Evolutionary conservation across 2,329 filamentous ascomycete genomes (phyloP), one percentile per base, ranked within the genome.

Genomic region (Westerdykella aurantiaca): DNA sequence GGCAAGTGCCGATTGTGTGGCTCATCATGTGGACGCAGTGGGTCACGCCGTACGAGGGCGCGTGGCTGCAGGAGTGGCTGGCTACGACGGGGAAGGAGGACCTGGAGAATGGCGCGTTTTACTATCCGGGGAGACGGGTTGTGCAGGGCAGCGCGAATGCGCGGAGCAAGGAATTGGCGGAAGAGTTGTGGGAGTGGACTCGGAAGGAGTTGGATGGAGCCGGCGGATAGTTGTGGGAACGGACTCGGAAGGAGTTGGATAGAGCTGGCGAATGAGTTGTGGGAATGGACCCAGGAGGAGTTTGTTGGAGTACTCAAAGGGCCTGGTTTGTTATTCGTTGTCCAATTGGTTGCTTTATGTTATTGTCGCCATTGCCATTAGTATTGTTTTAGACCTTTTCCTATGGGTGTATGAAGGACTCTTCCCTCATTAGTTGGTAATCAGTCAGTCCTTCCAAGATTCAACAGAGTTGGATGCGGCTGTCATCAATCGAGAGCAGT

Each of bases 31-130:
- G 25, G 25, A 29, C 25, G 25, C 25, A 29, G 11, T 29, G 25
- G 25, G 7, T 29, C 25, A 29, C 25, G 7, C 25, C 25, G 25
- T 29, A 29, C 10, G 25, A 29, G 25, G 71, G 71, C 6, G 63
- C 68, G 6, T 49, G 66, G 56, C 72, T 67, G 43, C 64, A 69
- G 51, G 67, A 71, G 10, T 74, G 71, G 70, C 66, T 64, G n/a
- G 67, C 66, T 5, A 67, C 63, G 0, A 57, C 47, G 38, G 41
- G 39, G 2, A 67, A 56, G 50, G 53, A 57, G 11, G 52, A 63
- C 13, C 46, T 75, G 16, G 53, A 50, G 41, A 71, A 62, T 46
- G 72, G 73, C 0, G 62, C 48, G 31, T 76, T 69, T 48, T 76
- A 74, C 50, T 50, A 44, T 18, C 66, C 65, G 1, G 57, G 68